These are phyloP conservation scores for Conticribra weissflogii DNA, from an alignment of 108 stramenopile species.

Conservation along the genomic window DNA sequence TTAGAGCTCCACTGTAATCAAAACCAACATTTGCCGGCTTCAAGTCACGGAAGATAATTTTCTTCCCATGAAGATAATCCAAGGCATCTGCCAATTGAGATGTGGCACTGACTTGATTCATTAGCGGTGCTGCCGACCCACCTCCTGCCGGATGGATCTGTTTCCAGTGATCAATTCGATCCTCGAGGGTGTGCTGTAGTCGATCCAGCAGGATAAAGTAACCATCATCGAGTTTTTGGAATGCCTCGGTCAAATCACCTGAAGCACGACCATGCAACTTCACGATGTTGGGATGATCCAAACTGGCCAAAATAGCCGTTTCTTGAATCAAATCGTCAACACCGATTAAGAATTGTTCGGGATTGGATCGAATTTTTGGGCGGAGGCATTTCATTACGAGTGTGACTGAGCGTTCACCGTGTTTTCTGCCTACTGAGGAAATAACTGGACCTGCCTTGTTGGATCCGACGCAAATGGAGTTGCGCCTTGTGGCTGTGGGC, in stretches of 20 bases:
- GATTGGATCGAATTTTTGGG: constrained; percentile 18
- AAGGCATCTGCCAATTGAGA: constrained; percentile 58
- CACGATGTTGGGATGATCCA: constrained; percentile 40
- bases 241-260: constrained; percentile 14
- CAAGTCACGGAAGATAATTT: constrained; percentile 72
- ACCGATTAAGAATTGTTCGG: constrained; percentile 21
- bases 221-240: constrained; percentile 11
- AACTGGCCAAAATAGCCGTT: constrained; percentile 20
- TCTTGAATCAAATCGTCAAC: constrained; percentile 42
- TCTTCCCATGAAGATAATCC: constrained; percentile 60
- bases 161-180: constrained; percentile 55
- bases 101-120: constrained; percentile 12
- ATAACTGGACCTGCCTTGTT: no score
- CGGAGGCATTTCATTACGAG: constrained; percentile 35
- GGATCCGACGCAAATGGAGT: no score
- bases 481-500: no score
- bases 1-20: constrained; percentile 10
- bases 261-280: constrained; percentile 26
- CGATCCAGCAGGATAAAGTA: constrained; percentile 57
- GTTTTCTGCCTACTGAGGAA: no score
- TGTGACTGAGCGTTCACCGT: no score
- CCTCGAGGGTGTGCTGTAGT: constrained; percentile 60
- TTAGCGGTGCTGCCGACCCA: background rate
- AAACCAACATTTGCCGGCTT: constrained; percentile 35
- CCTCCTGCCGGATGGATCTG: background rate